Base-by-base conservation (phyloP, 257 asterid species). In the Hygrophila difformis region DNA sequence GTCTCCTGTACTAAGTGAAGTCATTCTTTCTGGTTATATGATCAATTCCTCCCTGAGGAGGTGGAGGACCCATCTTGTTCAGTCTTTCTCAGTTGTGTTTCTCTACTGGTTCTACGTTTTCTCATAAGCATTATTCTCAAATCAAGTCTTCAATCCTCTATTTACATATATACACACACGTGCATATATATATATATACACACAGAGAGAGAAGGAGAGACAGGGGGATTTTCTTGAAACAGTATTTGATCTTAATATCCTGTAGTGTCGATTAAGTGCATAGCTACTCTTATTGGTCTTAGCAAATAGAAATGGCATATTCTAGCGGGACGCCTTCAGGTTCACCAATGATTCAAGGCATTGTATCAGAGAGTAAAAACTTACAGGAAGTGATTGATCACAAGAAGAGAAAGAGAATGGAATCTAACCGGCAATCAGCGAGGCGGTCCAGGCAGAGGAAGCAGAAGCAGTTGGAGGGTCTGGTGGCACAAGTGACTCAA, bases 71-170 rank as follows among this genome's bases (percentile, higher is more conserved):
- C 47, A 41, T 20, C 47, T 41, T 19, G 93, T 84, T 55, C 97
- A 88, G 61, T 88, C 95, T 38, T 78, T 88, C 71, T 87, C 96
- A 0, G 82, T 82, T 61, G 94, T 67, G 0, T 87, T 87, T 63
- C 93, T 87, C 64, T 82, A 79, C 65, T 82, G 96, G 94, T 87
- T 87, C 64, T 82, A 87, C 66, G 82, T 71, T 40, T 87, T 82
- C 28, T 79, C 91, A 69, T 68, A 52, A 72, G 16, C 39, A 7
- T 14, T 17, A 6, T 41, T 7, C 21, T 2, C 19, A 17, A 15
- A 18, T 8, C 28, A 33, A 26, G 1, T 5, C n/a, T 8, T 26
- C 4, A 26, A 26, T 26, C n/a, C n/a, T n/a, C n/a, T n/a, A n/a
- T n/a, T n/a, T n/a, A n/a, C n/a, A n/a, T n/a, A n/a, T n/a, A n/a